Evolutionary conservation across 2,329 filamentous ascomycete species (phyloP).

Genomic region (Alternaria sp.): DNA sequence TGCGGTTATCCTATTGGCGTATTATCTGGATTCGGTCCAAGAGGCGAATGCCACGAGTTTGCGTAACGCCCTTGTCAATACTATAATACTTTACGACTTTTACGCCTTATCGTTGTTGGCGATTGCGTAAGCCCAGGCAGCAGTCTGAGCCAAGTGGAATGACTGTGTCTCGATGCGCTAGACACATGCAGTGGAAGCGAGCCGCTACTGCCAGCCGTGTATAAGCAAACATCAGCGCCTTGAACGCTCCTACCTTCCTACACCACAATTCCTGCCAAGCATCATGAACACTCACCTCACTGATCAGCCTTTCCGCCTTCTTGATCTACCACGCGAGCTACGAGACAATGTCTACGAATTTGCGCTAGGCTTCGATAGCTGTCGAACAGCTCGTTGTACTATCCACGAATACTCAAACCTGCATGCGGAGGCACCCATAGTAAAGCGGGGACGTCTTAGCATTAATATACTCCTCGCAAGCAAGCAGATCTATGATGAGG

Average conservation of each 20-base stretch:
- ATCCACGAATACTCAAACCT: not conserved
- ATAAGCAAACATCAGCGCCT: not conserved
- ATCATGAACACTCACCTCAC: not conserved
- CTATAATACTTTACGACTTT: not conserved
- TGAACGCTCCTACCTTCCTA: not conserved
- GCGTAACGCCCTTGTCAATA: not conserved
- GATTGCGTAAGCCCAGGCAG: not conserved
- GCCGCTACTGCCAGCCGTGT: not conserved
- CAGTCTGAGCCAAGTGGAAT: not conserved
- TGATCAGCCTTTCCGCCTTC: not conserved
- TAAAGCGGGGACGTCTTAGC: not conserved
- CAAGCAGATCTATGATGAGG: not conserved
- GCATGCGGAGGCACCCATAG: not conserved
- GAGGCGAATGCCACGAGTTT: not conserved
- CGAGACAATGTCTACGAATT: not conserved
- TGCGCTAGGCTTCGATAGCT: not conserved
- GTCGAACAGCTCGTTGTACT: not conserved
- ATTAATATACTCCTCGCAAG: not conserved
- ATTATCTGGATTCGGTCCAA: not conserved
- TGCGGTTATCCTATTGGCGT: not conserved
- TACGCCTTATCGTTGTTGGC: not conserved
- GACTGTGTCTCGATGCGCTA: not conserved
- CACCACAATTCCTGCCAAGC: not conserved
- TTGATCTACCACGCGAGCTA: conserved; percentile 1
- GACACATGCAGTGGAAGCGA: not conserved